Evolutionary conservation across 441 rosid species (phyloP).

Genomic region (Erysimum cheiri): DNA sequence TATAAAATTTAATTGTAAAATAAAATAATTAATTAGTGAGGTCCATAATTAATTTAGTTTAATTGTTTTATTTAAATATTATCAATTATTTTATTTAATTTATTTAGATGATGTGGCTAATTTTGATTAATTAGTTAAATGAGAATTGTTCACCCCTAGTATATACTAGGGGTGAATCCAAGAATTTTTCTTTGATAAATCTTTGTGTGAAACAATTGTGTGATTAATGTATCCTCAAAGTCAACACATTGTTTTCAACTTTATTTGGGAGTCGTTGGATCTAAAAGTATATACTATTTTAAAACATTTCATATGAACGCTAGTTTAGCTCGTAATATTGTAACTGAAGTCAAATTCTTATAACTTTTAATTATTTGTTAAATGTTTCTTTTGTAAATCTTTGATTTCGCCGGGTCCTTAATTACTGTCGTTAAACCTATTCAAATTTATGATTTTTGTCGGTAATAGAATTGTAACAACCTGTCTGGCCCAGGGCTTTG

Average conservation of each 20-base stretch:
- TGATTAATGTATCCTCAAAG: conserved; percentile 14
- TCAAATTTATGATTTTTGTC: neutral
- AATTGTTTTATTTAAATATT: too few species aligned
- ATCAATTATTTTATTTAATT: too few species aligned
- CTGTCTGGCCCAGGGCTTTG: too few species aligned
- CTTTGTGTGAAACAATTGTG: conserved; percentile 14
- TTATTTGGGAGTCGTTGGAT: conserved; percentile 34
- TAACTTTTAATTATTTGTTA: conserved; percentile 19
- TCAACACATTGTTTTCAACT: conserved; percentile 40
- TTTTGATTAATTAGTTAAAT: too few species aligned
- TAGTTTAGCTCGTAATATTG: conserved; percentile 17
- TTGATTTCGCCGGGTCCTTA: conserved; percentile 9
- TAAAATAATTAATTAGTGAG: too few species aligned
- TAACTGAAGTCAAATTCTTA: conserved; percentile 33
- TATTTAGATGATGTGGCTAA: too few species aligned
- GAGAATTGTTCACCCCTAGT: too few species aligned
- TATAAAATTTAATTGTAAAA: too few species aligned
- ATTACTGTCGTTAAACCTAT: neutral
- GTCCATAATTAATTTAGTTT: too few species aligned
- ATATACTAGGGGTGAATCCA: too few species aligned
- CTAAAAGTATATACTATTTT: neutral
- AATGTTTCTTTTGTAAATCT: conserved; percentile 26
- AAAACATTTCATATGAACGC: conserved; percentile 5
- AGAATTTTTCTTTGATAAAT: too few species aligned
- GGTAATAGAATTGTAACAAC: too few species aligned